Percentiles rank a stretch among this genome's conserved stretches.
These are phyloP conservation scores for Oropetium thomaeum DNA, from an alignment of 176 grass and related monocot genomes.

Conservation along the genomic window DNA sequence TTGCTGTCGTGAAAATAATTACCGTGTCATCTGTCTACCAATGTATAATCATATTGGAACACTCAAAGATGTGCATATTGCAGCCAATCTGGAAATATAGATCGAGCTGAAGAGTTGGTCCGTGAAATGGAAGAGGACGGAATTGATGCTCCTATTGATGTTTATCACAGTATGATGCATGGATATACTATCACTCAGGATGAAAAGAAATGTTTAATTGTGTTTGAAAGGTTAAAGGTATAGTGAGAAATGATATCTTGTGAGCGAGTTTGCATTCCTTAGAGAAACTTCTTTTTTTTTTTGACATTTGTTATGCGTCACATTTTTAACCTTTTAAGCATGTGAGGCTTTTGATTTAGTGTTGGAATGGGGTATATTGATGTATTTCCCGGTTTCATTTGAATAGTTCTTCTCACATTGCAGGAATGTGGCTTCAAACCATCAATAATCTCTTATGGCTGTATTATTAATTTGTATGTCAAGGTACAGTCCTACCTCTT, in stretches of 20 bases:
- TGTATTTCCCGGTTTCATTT: slow-evolving; percentile 11
- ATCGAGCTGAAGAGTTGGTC: slow-evolving; percentile 76
- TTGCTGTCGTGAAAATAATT: neutral
- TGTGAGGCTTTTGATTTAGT: neutral
- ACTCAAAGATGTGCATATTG: slow-evolving; percentile 29
- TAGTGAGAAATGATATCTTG: slow-evolving; percentile 8
- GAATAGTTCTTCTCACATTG: slow-evolving; percentile 32
- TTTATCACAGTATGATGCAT: slow-evolving; percentile 99
- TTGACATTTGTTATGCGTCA: neutral
- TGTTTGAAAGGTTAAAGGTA: slow-evolving; percentile 88
- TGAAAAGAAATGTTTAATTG: slow-evolving; percentile 87
- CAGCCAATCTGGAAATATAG: slow-evolving; percentile 93
- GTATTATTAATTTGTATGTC: slow-evolving; percentile 89
- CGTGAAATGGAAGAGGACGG: slow-evolving; percentile 92
- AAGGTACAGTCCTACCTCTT: slow-evolving; percentile 57
- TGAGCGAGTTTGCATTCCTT: neutral
- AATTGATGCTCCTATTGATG: slow-evolving; percentile 79
- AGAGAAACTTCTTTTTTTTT: neutral
- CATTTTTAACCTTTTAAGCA: neutral
- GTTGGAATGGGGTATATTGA: slow-evolving; percentile 4
- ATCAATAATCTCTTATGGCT: slow-evolving; percentile 92
- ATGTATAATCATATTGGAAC: slow-evolving; percentile 13
- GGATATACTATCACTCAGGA: slow-evolving; percentile 83
- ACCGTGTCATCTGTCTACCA: neutral
- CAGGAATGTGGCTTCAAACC: slow-evolving; percentile 88